Evolutionary conservation across 768 basidiomycete species (phyloP), one percentile per base, ranked within the genome.

Genomic region (Psilocybe cyanescens): DNA sequence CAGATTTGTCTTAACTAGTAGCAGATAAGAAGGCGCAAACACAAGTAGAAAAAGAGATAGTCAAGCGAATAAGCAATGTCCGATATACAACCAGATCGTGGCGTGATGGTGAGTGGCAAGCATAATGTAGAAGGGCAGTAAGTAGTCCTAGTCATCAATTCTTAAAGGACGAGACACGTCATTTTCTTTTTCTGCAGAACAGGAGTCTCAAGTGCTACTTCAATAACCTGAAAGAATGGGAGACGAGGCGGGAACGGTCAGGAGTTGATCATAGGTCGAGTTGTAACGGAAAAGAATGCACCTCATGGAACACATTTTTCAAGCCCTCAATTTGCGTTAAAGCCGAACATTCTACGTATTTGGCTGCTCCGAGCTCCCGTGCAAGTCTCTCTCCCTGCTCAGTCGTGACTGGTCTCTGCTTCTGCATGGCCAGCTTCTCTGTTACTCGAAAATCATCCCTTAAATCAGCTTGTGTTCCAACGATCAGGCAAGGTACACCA

Each of bases 231-330:
- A 24, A 24, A 99, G 57, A 97, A 55, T 12, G 17, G 51, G 14
- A 37, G 24, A 39, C 31, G 41, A 19, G 46, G 35, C 30, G 46
- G 31, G 28, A 24, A 58, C 47, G 14, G 33, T 35, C 33, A 11
- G 33, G 33, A 35, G 33, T 6, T 31, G 16, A 54, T 35, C 48
- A 33, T 30, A 19, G 50, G 51, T 54, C 57, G 63, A 59, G 57
- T 35, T 62, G 58, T 52, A 57, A 53, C 57, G 58, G 54, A 57
- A 28, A 56, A 45, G n/a, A 7, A 81, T 90, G 73, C 75, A 94
- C 95, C 91, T 99, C 97, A 75, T 99, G 97, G 74, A 99, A 99
- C 64, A 99, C 97, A 76, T 99, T 99, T 91, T 99, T 99, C 77
- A 99, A 78, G 28, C 97, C 97, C 84, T 95, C 33, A 24, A 24